phyloP scores from a whole-genome alignment of 768 basidiomycete genomes.

The Lactarius sanguifluus region DNA sequence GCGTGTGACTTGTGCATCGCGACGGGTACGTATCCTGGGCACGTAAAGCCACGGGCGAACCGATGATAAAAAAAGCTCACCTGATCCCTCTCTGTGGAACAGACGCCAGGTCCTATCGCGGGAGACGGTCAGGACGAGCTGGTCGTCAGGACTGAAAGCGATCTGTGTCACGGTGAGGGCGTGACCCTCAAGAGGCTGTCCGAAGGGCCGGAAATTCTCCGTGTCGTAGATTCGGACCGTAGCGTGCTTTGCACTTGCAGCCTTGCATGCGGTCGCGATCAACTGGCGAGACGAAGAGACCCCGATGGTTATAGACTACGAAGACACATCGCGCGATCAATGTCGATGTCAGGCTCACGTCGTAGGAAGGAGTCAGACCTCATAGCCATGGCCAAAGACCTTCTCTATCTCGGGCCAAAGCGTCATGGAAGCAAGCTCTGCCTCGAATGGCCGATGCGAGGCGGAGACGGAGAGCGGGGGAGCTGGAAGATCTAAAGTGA shows the following conservation, averaged over 20 bases:
- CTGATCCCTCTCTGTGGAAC: constrained; percentile 52
- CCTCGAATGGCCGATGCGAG: constrained; percentile 71
- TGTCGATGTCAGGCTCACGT: background rate
- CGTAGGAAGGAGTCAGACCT: constrained; percentile 50
- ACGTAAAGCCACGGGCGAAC: background rate
- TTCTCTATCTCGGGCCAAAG: constrained; percentile 98
- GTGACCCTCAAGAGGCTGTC: constrained; percentile 78
- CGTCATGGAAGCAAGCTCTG: constrained; percentile 81
- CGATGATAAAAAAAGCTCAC: constrained; percentile 33
- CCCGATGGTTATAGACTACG: constrained; percentile 75
- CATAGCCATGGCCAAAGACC: constrained; percentile 96
- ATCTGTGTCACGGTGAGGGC: constrained; percentile 86
- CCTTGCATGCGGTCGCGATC: constrained; percentile 89
- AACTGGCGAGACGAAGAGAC: constrained; percentile 67
- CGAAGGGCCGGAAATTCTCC: constrained; percentile 64
- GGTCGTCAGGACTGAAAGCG: constrained; percentile 85
- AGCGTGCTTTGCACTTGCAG: constrained; percentile 86
- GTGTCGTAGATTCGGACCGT: constrained; percentile 82
- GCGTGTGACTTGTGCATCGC: constrained; percentile 81
- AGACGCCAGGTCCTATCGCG: constrained; percentile 91
- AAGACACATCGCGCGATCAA: background rate
- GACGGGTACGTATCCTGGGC: constrained; percentile 56
- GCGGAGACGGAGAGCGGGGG: constrained; percentile 32
- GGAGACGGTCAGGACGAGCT: constrained; percentile 77
- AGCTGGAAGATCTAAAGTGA: constrained; percentile 24